Base-by-base conservation (phyloP, 176 grass and related monocot species). In the Pontederia paniculata region DNA sequence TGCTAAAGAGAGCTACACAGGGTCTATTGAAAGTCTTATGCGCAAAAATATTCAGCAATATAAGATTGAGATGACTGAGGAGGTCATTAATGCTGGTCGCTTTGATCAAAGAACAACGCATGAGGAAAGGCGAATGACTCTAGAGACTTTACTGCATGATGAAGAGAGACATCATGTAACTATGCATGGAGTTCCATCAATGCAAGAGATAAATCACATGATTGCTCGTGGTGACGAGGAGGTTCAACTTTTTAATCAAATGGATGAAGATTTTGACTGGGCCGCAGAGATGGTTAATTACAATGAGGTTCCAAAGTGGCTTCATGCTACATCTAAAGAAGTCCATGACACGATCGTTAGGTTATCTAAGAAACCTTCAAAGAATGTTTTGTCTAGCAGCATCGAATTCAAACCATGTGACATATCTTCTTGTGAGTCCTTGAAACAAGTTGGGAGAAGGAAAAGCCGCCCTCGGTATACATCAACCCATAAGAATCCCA, bases 31-130 rank as follows among this genome's bases (percentile, higher is more conserved):
- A 74, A 93, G 93, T 77, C 83, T 98, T n/a, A 98, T 98, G 64
- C 86, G 93, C 54, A 98, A 44, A 44, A 98, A 98, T 69, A 98
- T 98, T 58, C 93, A 98, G 67, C 93, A 98, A 22, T 91, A 84
- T 62, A 98, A 98, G 74, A 87, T 98, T 79, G 93, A 98, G 71
- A 98, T 98, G 93, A 87, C 93, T 11, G 87, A 98, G 70, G 94
- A 98, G 70, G 94, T 98, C 57, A 98, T 98, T 19, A 98, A 98
- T 77, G 94, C 94, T 65, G 94, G 94, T 19, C 94, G 94, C 47
- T 98, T 98, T 77, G 94, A 98, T 81, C 94, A 98, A 67, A 82
- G 94, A 74, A 98, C 94, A 10, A 98, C 94, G 20, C 94, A 98
- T 54, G 94, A 98, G 60, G 94, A 98, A 81, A 88, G 94, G 66